Percentiles rank a stretch among this genome's conserved stretches.
Evolutionary conservation across 2,329 filamentous ascomycete genomes (phyloP).

Genomic region (Fusarium sp.): DNA sequence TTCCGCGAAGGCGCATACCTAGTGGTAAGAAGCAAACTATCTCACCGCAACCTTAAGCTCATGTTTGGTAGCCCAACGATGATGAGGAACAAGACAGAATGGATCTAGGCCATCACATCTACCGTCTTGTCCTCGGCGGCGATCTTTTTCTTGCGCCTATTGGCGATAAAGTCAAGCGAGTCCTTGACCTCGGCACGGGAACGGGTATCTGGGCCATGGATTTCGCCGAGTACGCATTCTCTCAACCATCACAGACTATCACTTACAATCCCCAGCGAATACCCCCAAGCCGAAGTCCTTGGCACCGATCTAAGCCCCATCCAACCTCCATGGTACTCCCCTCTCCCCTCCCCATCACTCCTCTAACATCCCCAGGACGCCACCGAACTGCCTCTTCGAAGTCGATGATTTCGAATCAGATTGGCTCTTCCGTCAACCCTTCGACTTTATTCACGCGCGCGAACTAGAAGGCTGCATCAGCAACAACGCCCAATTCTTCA

Average conservation of each 20-base stretch:
- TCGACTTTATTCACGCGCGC: conserved; percentile 14
- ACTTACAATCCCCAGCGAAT: not conserved
- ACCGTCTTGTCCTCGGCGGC: conserved; percentile 1
- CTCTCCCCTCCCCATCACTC: rapidly evolving
- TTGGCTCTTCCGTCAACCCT: conserved; percentile 5
- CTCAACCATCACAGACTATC: rapidly evolving
- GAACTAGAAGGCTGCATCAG: conserved; percentile 16
- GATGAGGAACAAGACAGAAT: conserved; percentile 21
- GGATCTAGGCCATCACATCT: conserved; percentile 23
- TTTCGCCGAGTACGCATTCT: conserved; percentile 11
- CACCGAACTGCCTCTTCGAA: conserved; percentile 15
- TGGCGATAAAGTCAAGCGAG: not conserved
- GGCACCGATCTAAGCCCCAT: conserved; percentile 26
- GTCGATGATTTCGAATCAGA: conserved; percentile 23
- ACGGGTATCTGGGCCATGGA: conserved; percentile 26
- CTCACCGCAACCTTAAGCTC: too few relatives aligned
- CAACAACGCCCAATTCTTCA: not conserved
- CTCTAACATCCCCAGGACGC: not conserved
- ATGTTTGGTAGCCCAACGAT: conserved; percentile 24
- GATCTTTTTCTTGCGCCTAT: conserved; percentile 18
- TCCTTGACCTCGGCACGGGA: conserved; percentile 19
- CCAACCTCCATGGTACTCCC: conserved; percentile 10
- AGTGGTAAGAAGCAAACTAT: not conserved
- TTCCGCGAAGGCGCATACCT: conserved; percentile 14
- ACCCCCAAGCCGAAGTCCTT: not conserved